phyloP scores from a whole-genome alignment of 2,329 filamentous ascomycete species.

The Penicillium digitatum region DNA sequence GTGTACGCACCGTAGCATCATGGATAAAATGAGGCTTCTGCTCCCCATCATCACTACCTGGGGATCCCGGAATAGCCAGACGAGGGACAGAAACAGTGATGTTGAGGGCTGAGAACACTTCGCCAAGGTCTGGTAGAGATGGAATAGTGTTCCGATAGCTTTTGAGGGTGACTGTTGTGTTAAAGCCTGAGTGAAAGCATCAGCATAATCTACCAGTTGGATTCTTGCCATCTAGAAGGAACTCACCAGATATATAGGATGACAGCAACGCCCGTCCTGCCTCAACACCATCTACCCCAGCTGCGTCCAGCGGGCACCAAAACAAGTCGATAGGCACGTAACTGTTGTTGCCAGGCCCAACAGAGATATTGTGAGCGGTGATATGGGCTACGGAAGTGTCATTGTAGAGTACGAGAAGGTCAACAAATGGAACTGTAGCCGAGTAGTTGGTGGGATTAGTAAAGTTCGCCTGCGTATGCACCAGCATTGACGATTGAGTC shows the following conservation, averaged over 20 bases:
- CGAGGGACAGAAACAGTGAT: slow-evolving; percentile 69
- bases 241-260: slow-evolving; percentile 72
- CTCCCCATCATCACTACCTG: slow-evolving; percentile 41
- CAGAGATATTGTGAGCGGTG: slow-evolving; percentile 58
- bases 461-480: slow-evolving; percentile 72
- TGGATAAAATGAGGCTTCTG: slow-evolving; percentile 67
- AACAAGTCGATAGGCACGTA: slow-evolving; percentile 63
- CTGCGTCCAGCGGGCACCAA: slow-evolving; percentile 67
- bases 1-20: slow-evolving; percentile 60
- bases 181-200: slow-evolving; percentile 54
- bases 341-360: slow-evolving; percentile 68
- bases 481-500: slow-evolving; percentile 63
- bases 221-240: background rate
- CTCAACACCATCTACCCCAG: slow-evolving; percentile 58
- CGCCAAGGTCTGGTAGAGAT: slow-evolving; percentile 64
- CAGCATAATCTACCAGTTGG: background rate
- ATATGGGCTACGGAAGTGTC: slow-evolving; percentile 71
- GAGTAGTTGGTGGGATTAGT: slow-evolving; percentile 89
- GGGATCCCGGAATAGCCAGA: slow-evolving; percentile 55
- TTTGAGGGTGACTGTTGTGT: slow-evolving; percentile 72
- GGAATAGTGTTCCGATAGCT: slow-evolving; percentile 72
- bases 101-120: slow-evolving; percentile 67
- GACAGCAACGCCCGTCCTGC: slow-evolving; percentile 72
- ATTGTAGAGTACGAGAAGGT: slow-evolving; percentile 71
- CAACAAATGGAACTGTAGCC: slow-evolving; percentile 73